phyloP scores from a whole-genome alignment of 2,329 filamentous ascomycete genomes.

The Monilinia fructicola region DNA sequence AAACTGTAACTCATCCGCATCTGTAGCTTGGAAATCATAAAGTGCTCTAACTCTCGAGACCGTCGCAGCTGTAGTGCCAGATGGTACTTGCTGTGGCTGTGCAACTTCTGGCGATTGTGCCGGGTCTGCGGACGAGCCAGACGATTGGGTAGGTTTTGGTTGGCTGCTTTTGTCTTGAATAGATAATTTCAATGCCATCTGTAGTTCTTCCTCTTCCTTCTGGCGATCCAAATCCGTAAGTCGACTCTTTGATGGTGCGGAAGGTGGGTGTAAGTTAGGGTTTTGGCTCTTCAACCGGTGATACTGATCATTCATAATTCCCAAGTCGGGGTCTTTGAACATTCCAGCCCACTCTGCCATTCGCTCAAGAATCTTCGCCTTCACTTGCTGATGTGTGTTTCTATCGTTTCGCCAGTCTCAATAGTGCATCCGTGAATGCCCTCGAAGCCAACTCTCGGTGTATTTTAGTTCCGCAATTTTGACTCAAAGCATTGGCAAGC shows the following conservation, averaged over 20 bases:
- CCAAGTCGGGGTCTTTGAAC: constrained; percentile 88
- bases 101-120: constrained; percentile 44
- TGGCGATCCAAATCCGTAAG: constrained; percentile 87
- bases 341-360: constrained; percentile 97
- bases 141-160: constrained; percentile 41
- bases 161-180: constrained; percentile 80
- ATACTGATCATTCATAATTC: constrained; percentile 96
- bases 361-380: constrained; percentile 92
- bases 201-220: constrained; percentile 95
- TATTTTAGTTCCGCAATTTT: constrained; percentile 69
- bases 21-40: constrained; percentile 92
- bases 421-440: constrained; percentile 83
- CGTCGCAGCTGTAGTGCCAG: constrained; percentile 91
- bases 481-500: constrained; percentile 69
- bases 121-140: constrained; percentile 43
- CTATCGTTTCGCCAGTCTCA: constrained; percentile 89
- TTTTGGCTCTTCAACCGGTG: constrained; percentile 80
- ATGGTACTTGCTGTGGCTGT: constrained; percentile 59
- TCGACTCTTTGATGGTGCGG: constrained; percentile 87
- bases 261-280: constrained; percentile 85
- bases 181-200: constrained; percentile 91
- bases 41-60: constrained; percentile 91
- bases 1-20: constrained; percentile 92
- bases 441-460: constrained; percentile 70
- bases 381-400: constrained; percentile 95